phyloP scores from a whole-genome alignment of 345 rosid species.

The Acer campestre region DNA sequence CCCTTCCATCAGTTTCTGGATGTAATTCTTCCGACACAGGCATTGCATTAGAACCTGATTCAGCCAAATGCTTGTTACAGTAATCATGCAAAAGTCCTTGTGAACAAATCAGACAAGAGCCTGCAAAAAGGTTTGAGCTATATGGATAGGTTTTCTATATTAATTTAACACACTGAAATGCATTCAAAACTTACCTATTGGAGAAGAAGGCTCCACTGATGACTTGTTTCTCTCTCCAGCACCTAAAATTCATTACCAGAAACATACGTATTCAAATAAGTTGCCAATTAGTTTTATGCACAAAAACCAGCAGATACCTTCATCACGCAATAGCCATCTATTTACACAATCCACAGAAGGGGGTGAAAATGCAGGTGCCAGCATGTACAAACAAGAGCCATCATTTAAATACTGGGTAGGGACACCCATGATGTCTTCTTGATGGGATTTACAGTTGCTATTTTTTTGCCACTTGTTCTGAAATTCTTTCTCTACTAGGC shows the following conservation, averaged over 20 bases:
- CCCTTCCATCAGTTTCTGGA: conserved; percentile 30
- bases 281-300: conserved; percentile 12
- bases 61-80: conserved; percentile 26
- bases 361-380: conserved; percentile 70
- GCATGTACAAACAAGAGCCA: conserved; percentile 68
- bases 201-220: conserved; percentile 29
- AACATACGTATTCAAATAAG: conserved; percentile 11
- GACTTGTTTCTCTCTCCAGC: conserved; percentile 22
- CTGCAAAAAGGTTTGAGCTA: conserved; percentile 31
- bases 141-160: conserved; percentile 12
- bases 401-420: conserved; percentile 75
- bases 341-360: conserved; percentile 62
- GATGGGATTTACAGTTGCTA: conserved; percentile 24
- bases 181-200: conserved; percentile 35
- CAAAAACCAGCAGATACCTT: conserved; percentile 47
- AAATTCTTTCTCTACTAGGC: conserved; percentile 28
- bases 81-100: conserved; percentile 33
- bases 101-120: conserved; percentile 35
- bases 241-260: conserved; percentile 32
- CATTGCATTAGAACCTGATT: conserved; percentile 28
- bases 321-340: conserved; percentile 50
- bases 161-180: background rate
- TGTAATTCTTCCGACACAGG: conserved; percentile 34
- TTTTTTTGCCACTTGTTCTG: conserved; percentile 23
- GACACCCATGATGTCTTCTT: conserved; percentile 51